Base-by-base conservation (phyloP, 768 basidiomycete species). In the Amanita exitialis region DNA sequence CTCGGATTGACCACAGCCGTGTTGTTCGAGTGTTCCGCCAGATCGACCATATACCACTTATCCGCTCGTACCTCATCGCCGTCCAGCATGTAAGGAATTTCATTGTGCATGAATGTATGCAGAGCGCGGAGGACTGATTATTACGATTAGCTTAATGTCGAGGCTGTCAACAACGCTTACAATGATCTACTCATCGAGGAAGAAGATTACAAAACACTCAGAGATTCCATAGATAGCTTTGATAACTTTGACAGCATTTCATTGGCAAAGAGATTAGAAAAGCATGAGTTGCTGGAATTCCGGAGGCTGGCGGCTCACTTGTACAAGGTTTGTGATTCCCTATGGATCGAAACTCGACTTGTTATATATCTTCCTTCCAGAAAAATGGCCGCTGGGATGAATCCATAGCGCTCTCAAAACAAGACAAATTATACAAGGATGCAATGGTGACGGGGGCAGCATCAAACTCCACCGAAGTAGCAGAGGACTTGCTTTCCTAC, bases 141-240 rank as follows among this genome's bases (percentile, higher is more conserved):
- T 10, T n/a, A 30, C 34, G 30, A 5, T 50, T 47, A 95, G 84
- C 77, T 95, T 62, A 97, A 99, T 66, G 80, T 98, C 42, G 90
- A 94, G 62, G 90, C 94, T 13, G 91, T 99, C 61, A 99, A 99
- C 61, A 93, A 96, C 57, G 94, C 95, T 6, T 97, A 96, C 72
- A 97, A 98, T 60, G 89, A 92, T 61, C 73, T 99, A n/a, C 76
- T 98, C 38, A 98, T 99, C 53, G 96, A 99, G 66, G 96, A 99
- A 66, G 96, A 99, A 68, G 95, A 99, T 64, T 91, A 94, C 74
- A 92, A 95, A 67, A 97, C 95, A 0, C 79, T 99, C 6, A 88
- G 95, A 7, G 96, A 96, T 66, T 94, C 91, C 8, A 94, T 98
- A 47, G 95, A 98, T 69, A 93, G 93, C 65, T 94, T 96, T 62